Evolutionary conservation across 2,329 filamentous ascomycete genomes (phyloP).

Genomic region (Mycogone perniciosa): DNA sequence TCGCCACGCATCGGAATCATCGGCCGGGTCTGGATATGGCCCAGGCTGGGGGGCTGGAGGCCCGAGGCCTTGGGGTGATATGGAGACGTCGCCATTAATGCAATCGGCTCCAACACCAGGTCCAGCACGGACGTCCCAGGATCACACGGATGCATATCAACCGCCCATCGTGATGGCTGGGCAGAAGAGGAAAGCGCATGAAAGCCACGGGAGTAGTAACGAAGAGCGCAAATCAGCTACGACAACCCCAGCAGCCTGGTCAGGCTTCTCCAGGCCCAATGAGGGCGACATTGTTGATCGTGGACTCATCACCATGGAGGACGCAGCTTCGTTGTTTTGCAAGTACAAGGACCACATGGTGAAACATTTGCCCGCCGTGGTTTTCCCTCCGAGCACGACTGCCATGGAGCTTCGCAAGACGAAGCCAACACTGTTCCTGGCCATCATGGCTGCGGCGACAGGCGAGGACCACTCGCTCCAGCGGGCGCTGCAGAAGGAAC

Average conservation of each 20-base stretch:
- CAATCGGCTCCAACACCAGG: conserved; percentile 7
- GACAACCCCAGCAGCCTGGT: conserved; percentile 6
- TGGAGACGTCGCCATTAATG: conserved; percentile 6
- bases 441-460: conserved; percentile 60
- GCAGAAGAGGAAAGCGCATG: conserved; percentile 10
- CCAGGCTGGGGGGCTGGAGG: neutral
- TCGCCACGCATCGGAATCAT: conserved; percentile 1
- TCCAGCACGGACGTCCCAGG: conserved; percentile 1
- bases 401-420: conserved; percentile 49
- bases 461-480: conserved; percentile 53
- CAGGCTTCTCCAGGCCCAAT: conserved; percentile 14
- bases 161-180: conserved; percentile 13
- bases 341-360: conserved; percentile 56
- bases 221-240: conserved; percentile 5
- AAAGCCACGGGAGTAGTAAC: neutral
- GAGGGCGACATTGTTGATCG: conserved; percentile 51
- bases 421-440: conserved; percentile 63
- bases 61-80: conserved; percentile 6
- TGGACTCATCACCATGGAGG: conserved; percentile 50
- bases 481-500: conserved; percentile 56
- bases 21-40: neutral
- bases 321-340: conserved; percentile 49
- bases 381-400: conserved; percentile 50
- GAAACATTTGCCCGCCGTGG: conserved; percentile 55
- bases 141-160: conserved; percentile 1